These are phyloP conservation scores for Cladosporium sp. DNA, from an alignment of 2,329 filamentous ascomycete species.

Conservation along the genomic window DNA sequence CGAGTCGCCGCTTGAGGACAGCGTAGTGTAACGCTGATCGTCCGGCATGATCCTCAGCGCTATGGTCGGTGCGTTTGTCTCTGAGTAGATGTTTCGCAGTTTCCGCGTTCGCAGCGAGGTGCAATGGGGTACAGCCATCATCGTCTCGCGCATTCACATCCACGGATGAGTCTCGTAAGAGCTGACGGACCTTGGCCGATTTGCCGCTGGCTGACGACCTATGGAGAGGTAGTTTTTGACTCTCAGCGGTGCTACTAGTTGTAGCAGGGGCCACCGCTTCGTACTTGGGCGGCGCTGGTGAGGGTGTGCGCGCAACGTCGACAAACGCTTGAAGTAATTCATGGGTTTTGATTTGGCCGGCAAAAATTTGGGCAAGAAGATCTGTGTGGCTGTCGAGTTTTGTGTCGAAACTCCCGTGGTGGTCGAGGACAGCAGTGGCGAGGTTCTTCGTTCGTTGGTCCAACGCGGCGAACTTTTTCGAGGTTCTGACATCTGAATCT, in stretches of 20 bases:
- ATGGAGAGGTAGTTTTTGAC: not conserved
- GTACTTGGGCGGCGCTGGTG: not conserved
- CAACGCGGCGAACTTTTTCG: not conserved
- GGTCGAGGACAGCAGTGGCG: not conserved
- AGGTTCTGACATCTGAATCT: not conserved
- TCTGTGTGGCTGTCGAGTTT: constrained; percentile 9
- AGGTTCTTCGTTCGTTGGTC: constrained; percentile 9
- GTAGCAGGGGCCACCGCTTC: not conserved
- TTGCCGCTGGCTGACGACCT: not conserved
- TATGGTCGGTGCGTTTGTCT: constrained; percentile 5
- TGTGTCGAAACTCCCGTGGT: not conserved
- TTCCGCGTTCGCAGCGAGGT: constrained; percentile 1
- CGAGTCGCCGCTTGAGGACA: not conserved
- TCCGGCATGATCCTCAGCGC: not conserved
- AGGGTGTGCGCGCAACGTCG: not conserved
- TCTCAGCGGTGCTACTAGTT: not conserved
- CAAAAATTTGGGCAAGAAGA: not conserved
- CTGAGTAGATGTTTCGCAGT: not conserved
- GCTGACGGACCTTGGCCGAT: not conserved
- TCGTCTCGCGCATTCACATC: constrained; percentile 9
- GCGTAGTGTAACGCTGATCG: not conserved
- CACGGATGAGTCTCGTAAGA: not conserved
- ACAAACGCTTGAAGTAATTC: constrained; percentile 6
- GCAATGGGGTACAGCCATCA: not conserved
- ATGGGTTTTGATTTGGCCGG: constrained; percentile 2